These are phyloP conservation scores for Arabidopsis hybrid DNA, from an alignment of 441 rosid genomes.

Conservation along the genomic window DNA sequence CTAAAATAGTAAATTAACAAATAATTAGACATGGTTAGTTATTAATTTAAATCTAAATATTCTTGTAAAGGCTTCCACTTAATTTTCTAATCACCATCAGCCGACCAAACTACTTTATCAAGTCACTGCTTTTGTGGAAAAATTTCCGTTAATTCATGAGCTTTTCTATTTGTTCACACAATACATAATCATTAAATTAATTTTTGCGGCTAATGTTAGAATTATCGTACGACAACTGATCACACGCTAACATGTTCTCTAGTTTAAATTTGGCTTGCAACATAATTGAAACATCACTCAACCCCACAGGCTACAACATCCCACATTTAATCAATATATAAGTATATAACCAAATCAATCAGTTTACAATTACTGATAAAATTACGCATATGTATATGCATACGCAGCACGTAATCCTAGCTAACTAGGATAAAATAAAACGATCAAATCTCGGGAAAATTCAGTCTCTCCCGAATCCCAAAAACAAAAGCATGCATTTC, in stretches of 20 bases:
- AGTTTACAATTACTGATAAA: neutral
- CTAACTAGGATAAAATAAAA: constrained; percentile 34
- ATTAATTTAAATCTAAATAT: too few species aligned
- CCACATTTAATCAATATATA: neutral
- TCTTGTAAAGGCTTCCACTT: neutral
- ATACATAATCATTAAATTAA: neutral
- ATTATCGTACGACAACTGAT: constrained; percentile 7
- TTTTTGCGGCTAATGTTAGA: constrained; percentile 33
- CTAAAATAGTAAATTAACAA: neutral
- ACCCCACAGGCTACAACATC: neutral
- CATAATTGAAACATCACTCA: constrained; percentile 3
- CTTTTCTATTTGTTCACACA: constrained; percentile 30
- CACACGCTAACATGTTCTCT: constrained; percentile 23
- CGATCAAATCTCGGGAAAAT: constrained; percentile 38
- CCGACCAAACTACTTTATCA: constrained; percentile 43
- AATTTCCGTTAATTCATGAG: constrained; percentile 30
- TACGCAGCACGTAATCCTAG: constrained; percentile 26
- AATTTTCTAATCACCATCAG: constrained; percentile 24
- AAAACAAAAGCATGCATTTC: constrained; percentile 44
- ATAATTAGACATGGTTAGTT: neutral
- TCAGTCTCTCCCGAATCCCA: constrained; percentile 41
- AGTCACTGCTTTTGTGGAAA: constrained; percentile 44
- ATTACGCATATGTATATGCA: constrained; percentile 3
- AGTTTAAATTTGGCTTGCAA: neutral
- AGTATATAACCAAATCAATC: neutral